Base-by-base conservation (phyloP, 2,329 filamentous ascomycete species). In the Talaromyces verruculosus region DNA sequence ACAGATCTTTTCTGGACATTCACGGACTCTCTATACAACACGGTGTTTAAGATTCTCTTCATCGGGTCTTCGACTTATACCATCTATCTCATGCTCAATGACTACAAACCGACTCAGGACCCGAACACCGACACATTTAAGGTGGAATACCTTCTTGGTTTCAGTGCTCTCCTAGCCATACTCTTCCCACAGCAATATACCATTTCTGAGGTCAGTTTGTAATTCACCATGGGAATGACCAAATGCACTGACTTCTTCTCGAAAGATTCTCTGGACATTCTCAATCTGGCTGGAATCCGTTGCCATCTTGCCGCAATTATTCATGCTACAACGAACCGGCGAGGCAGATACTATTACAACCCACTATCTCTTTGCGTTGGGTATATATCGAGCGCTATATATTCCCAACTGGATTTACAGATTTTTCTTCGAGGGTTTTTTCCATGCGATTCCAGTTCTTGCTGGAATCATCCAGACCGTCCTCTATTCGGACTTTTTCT, bases 331-430 rank as follows among this genome's bases (percentile, higher is more conserved):
- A 82, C 87, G 95, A 73, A 99, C 95, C 0, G 96, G 95, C 71
- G 94, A 98, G 82, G 96, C 95, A 11, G 95, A 99, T 82, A 97
- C 95, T n/a, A 99, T 99, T 76, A 99, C 95, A 13, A 97, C 93
- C 1, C 94, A 99, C 81, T 99, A 99, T 79, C 86, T 99, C 49
- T 97, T 97, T 75, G 94, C 96, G 15, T 84, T 99, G 43, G 95
- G 95, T 39, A 83, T 89, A 69, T 99, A 99, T 83, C 87, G 95
- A 65, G 92, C 93, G 3, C 84, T 99, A 65, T 99, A 99, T 81
- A 99, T 99, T 72, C 95, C 95, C 71, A 99, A 99, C 82, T 99
- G 95, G 95, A 88, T 98, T 73, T 98, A 92, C 81, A 86, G 95
- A 65, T 98, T 94, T 81, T 86, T 91, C 72, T 85, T 86, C 61